Evolutionary conservation across 2,329 filamentous ascomycete genomes (phyloP).

Genomic region (Aquanectria penicillioides): DNA sequence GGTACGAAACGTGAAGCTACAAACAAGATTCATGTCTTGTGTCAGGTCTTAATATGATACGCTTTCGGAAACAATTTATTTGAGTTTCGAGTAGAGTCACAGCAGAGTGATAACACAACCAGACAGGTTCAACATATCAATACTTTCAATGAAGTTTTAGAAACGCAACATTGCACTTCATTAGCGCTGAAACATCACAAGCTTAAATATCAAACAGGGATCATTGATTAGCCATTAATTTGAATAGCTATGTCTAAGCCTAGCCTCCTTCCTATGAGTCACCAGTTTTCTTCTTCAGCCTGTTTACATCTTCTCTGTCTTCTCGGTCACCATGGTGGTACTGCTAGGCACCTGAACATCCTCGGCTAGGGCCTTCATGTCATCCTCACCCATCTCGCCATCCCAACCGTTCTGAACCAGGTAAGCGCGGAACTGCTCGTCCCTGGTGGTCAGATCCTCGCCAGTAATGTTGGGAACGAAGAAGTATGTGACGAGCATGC

Average conservation of each 20-base stretch:
- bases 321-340: background rate
- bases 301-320: background rate
- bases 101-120: too few species aligned
- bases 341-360: constrained; percentile 16
- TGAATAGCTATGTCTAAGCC: background rate
- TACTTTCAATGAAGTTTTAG: too few species aligned
- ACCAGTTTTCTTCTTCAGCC: background rate
- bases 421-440: constrained; percentile 56
- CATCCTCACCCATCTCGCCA: constrained; percentile 52
- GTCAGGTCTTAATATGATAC: too few species aligned
- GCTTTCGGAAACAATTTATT: too few species aligned
- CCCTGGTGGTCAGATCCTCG: constrained; percentile 54
- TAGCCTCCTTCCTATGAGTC: background rate
- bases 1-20: too few species aligned
- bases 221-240: background rate
- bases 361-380: constrained; percentile 31
- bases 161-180: too few species aligned
- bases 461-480: constrained; percentile 58
- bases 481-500: constrained; percentile 57
- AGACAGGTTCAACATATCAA: too few species aligned
- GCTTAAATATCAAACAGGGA: too few species aligned
- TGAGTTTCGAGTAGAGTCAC: too few species aligned
- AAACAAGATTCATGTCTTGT: too few species aligned
- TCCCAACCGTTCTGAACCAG: constrained; percentile 57
- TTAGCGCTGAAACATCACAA: too few species aligned